Base-by-base conservation (phyloP, 2,329 filamentous ascomycete species). In the Ophiocordyceps robertsii region DNA sequence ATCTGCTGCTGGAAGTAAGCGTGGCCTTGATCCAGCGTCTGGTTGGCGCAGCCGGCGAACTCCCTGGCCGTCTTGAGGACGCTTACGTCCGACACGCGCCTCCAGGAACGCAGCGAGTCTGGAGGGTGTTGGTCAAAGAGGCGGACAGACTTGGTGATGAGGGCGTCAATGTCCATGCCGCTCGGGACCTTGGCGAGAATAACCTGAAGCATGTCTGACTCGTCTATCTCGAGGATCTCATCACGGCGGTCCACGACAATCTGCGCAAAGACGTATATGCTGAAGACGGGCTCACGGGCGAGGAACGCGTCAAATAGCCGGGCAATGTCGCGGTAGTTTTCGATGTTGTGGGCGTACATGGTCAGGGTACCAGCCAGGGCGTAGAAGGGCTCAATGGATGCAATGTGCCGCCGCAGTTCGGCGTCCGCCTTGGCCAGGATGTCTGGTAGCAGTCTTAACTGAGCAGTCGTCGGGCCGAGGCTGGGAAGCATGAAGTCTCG, bases 401-500 rank as follows among this genome's bases (percentile, higher is more conserved):
- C 77, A n/a, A 95, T 69, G 63, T 95, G 90, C 8, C 62, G 66
- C 58, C 77, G 82, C 21, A 98, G 70, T 37, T 70, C 66, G 5
- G 80, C 75, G 59, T 95, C 87, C 21, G 80, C 82, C 31, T 70
- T 72, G 48, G 74, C 67, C 24, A 98, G 68, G 43, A 98, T 84
- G 43, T 85, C 78, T 7, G 88, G 89, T 43, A 98, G 80, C 12
- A 98, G 74, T 33, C 79, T 76, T n/a, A 98, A 77, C 61, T 98
- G 92, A 43, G 80, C 73, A 39, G 93, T 69, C 19, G 89, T 86
- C 3, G 88, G 86, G 13, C 77, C 70, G 37, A 98, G 76, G 35
- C 79, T 86, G 9, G 90, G 89, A 11, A 98, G 77, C 92, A 98
- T 95, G 61, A 95, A 98, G 64, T 98, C 92, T 47, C 92, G 80